phyloP scores from a whole-genome alignment of 73 alveolate species.

The Tetrahymena malaccensis region DNA sequence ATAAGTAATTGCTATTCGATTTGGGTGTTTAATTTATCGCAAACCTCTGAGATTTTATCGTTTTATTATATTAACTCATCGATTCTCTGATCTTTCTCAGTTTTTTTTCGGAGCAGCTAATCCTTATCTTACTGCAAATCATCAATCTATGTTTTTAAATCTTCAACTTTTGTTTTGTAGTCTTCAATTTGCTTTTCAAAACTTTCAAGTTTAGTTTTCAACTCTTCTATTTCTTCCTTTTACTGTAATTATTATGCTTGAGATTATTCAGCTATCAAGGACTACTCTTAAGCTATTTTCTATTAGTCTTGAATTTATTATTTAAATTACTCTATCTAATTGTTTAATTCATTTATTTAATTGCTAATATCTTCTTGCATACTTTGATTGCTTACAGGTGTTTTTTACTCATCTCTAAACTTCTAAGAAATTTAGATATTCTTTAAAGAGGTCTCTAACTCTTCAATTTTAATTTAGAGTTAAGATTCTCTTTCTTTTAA shows the following conservation, averaged over 20 bases:
- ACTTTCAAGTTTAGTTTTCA: neutral
- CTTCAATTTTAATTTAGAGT: neutral
- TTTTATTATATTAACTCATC: neutral
- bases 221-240: neutral
- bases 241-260: neutral
- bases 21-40: neutral
- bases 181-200: neutral
- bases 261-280: too few relatives aligned
- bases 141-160: neutral
- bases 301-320: neutral
- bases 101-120: neutral
- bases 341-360: too few relatives aligned
- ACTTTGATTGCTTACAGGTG: neutral
- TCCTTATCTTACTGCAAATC: neutral
- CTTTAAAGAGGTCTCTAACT: neutral
- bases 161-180: neutral
- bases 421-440: neutral
- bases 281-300: neutral
- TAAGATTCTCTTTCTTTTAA: neutral
- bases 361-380: neutral
- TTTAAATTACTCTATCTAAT: neutral
- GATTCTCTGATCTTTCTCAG: neutral
- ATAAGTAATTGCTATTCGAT: neutral
- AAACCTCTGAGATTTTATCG: neutral
- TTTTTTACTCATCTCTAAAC: neutral